Percentiles rank a stretch among this genome's conserved stretches.
These are phyloP conservation scores for Turnera subulata DNA, from an alignment of 345 rosid species.

Conservation along the genomic window DNA sequence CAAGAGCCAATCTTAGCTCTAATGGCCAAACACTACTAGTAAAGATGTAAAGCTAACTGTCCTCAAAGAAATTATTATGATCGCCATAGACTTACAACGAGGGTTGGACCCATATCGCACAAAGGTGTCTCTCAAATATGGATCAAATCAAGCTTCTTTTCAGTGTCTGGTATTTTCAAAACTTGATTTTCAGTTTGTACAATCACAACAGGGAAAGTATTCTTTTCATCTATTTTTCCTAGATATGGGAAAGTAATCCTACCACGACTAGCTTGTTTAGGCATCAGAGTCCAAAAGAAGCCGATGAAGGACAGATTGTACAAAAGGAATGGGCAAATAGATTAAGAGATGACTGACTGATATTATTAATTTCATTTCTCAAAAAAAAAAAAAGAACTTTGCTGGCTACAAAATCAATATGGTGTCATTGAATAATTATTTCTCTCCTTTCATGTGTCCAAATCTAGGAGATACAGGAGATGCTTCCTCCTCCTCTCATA, in stretches of 20 bases:
- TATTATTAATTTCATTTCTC: neutral
- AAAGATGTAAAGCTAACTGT: neutral
- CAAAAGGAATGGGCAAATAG: neutral
- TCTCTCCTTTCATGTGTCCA: too few species aligned
- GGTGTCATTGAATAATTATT: too few species aligned
- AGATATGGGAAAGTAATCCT: neutral
- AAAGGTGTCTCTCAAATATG: too few species aligned
- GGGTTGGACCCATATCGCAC: slow-evolving; percentile 30
- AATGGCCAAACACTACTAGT: neutral
- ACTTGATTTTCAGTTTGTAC: slow-evolving; percentile 5
- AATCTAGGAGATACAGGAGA: too few species aligned
- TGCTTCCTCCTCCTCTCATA: too few species aligned
- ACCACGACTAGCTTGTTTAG: neutral
- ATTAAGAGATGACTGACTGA: neutral
- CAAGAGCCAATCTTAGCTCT: too few species aligned
- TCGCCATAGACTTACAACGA: slow-evolving; percentile 11
- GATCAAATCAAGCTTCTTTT: too few species aligned
- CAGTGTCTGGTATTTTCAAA: slow-evolving; percentile 14
- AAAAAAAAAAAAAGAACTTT: too few species aligned
- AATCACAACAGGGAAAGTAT: slow-evolving; percentile 5
- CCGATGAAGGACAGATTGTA: neutral
- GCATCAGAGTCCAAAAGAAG: neutral
- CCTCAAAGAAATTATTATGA: too few species aligned
- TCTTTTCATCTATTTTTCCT: slow-evolving; percentile 11
- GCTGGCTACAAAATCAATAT: too few species aligned